phyloP scores from a whole-genome alignment of 176 grass and related monocot genomes.

The Ensete glaucum region DNA sequence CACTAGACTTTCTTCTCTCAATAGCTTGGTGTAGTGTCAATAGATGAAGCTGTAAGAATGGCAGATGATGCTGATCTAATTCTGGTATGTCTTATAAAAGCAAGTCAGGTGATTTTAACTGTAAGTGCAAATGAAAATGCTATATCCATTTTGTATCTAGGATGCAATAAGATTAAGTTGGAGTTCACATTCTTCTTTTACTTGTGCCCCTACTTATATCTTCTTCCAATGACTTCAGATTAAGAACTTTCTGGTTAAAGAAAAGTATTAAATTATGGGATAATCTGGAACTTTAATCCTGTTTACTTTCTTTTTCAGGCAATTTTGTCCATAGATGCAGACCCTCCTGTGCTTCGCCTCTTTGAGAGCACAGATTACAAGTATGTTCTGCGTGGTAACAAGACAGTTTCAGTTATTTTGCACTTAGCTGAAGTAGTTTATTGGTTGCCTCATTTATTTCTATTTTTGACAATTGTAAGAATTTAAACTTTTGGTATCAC shows the following conservation, averaged over 20 bases:
- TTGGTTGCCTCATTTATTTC: background rate
- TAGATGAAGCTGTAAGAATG: conserved; percentile 59
- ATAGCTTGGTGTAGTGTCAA: conserved; percentile 71
- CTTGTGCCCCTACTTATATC: too few species aligned
- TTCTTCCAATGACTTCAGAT: too few species aligned
- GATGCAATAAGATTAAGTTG: too few species aligned
- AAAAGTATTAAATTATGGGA: conserved; percentile 12
- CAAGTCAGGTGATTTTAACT: background rate
- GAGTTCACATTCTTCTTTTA: too few species aligned
- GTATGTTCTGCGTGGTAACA: conserved; percentile 26
- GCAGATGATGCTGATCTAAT: conserved; percentile 54
- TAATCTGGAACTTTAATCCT: background rate
- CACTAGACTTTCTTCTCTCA: background rate
- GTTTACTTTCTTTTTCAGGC: conserved; percentile 45
- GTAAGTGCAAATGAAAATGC: background rate
- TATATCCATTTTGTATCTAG: background rate
- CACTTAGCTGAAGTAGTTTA: background rate
- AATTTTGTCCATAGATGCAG: conserved; percentile 70
- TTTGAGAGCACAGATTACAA: conserved; percentile 73
- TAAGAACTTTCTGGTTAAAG: too few species aligned
- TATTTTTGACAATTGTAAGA: too few species aligned
- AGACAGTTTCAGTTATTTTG: conserved; percentile 11
- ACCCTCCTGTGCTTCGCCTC: conserved; percentile 80
- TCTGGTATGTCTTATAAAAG: conserved; percentile 39
- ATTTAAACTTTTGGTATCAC: too few species aligned